These are phyloP conservation scores for Coniochaeta prunicola DNA, from an alignment of 2,329 filamentous ascomycete species.

Conservation along the genomic window DNA sequence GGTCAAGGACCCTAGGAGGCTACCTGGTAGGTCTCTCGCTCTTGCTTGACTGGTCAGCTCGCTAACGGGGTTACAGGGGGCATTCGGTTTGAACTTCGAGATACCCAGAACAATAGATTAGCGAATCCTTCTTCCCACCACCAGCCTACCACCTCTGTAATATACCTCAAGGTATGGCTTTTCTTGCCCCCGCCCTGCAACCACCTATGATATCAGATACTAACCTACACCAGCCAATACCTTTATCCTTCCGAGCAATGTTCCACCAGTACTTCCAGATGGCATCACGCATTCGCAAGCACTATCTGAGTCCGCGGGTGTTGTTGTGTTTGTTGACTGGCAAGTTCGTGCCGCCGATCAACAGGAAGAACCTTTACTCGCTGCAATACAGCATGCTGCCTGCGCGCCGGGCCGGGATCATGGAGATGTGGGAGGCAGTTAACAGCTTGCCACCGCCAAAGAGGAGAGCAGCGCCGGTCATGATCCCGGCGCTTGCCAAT, in stretches of 20 bases:
- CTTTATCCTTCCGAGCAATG: constrained; percentile 85
- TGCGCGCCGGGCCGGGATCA: constrained; percentile 67
- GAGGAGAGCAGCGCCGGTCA: constrained; percentile 31
- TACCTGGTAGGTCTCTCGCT: constrained; percentile 56
- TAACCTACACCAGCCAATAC: constrained; percentile 58
- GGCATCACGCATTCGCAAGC: constrained; percentile 82
- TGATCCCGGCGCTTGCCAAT: constrained; percentile 23
- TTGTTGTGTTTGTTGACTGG: constrained; percentile 83
- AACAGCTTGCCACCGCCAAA: constrained; percentile 39
- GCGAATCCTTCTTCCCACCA: constrained; percentile 31
- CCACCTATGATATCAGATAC: background rate
- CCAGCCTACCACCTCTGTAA: constrained; percentile 66
- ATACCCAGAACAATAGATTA: constrained; percentile 52
- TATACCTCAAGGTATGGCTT: constrained; percentile 67
- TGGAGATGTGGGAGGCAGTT: constrained; percentile 77
- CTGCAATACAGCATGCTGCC: constrained; percentile 98
- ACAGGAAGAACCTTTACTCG: constrained; percentile 89
- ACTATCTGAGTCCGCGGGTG: constrained; percentile 86
- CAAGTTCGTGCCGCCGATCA: constrained; percentile 89
- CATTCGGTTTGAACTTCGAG: constrained; percentile 82
- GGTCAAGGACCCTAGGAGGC: constrained; percentile 81
- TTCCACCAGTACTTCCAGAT: constrained; percentile 98
- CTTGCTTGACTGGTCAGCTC: background rate
- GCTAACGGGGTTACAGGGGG: constrained; percentile 46
- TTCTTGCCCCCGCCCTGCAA: constrained; percentile 2